These are phyloP conservation scores for Coniferiporia sulphurascens DNA, from an alignment of 1,284 basidiomycete species.

Conservation along the genomic window DNA sequence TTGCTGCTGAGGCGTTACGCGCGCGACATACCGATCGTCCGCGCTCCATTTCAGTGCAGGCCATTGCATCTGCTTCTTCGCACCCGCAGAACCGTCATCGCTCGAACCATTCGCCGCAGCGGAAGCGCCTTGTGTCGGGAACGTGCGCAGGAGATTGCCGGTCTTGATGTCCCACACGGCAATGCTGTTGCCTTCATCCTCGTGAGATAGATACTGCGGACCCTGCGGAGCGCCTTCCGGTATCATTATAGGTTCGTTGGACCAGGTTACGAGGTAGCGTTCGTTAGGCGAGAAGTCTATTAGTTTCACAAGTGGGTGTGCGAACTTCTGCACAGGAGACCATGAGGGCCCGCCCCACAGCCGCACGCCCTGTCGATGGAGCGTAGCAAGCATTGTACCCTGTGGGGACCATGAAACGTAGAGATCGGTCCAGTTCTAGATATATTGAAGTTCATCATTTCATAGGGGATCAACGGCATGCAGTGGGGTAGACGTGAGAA, in stretches of 20 bases:
- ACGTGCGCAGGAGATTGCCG: conserved; percentile 89
- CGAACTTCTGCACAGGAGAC: conserved; percentile 85
- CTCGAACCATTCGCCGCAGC: conserved; percentile 27
- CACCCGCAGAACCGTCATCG: conserved; percentile 38
- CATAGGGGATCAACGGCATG: background rate
- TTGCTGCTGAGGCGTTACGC: conserved; percentile 84
- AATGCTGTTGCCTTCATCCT: conserved; percentile 96
- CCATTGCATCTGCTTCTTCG: conserved; percentile 83
- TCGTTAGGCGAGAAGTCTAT: conserved; percentile 99
- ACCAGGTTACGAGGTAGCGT: conserved; percentile 97
- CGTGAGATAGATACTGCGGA: conserved; percentile 83
- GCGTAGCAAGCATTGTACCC: conserved; percentile 90
- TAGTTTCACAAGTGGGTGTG: conserved; percentile 92
- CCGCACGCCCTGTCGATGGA: conserved; percentile 94
- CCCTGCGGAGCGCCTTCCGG: conserved; percentile 80
- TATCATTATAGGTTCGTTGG: conserved; percentile 89
- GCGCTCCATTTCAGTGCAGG: conserved; percentile 97
- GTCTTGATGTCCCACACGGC: conserved; percentile 98
- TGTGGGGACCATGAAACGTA: conserved; percentile 98
- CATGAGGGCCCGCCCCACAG: conserved; percentile 94
- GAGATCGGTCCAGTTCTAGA: conserved; percentile 91
- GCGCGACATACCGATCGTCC: conserved; percentile 93
- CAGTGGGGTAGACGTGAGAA: conserved; percentile 4
- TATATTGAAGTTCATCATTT: conserved; percentile 16
- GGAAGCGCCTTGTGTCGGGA: conserved; percentile 54